Conservation (phyloP, 768 basidiomycete species). For the Tylopilus balloui region DNA sequence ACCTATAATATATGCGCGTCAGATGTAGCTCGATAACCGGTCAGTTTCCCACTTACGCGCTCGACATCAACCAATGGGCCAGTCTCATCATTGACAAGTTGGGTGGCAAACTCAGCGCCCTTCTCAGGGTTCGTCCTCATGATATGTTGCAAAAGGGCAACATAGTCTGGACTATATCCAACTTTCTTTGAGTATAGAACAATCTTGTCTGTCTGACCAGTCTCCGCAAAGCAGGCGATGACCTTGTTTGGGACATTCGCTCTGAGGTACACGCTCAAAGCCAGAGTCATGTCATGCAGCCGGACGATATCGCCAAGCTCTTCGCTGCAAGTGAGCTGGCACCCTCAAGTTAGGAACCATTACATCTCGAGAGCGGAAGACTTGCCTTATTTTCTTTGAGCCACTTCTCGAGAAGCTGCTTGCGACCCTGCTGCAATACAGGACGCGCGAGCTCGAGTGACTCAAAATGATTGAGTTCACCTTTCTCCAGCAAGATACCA, state of each 20-base stretch:
- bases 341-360: conserved; percentile 10
- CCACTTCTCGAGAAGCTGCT: conserved; percentile 98
- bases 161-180: conserved; percentile 88
- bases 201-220: conserved; percentile 98
- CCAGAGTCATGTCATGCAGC: conserved; percentile 92
- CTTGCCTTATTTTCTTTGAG: conserved; percentile 96
- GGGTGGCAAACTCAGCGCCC: conserved; percentile 95
- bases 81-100: conserved; percentile 87
- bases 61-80: conserved; percentile 94
- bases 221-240: conserved; percentile 98
- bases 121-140: conserved; percentile 97
- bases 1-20: conserved; percentile 44
- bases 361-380: conserved; percentile 3
- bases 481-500: conserved; percentile 96
- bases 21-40: background rate
- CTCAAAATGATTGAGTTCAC: conserved; percentile 94
- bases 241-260: conserved; percentile 99
- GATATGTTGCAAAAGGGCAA: conserved; percentile 87
- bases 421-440: conserved; percentile 92
- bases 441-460: conserved; percentile 94
- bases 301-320: conserved; percentile 98
- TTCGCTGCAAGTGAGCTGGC: conserved; percentile 93
- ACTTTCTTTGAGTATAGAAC: conserved; percentile 97
- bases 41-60: conserved; percentile 47
- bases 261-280: conserved; percentile 93